Base-by-base conservation (phyloP, 1,139 yeast genomes). In the Kodamaea sp. region DNA sequence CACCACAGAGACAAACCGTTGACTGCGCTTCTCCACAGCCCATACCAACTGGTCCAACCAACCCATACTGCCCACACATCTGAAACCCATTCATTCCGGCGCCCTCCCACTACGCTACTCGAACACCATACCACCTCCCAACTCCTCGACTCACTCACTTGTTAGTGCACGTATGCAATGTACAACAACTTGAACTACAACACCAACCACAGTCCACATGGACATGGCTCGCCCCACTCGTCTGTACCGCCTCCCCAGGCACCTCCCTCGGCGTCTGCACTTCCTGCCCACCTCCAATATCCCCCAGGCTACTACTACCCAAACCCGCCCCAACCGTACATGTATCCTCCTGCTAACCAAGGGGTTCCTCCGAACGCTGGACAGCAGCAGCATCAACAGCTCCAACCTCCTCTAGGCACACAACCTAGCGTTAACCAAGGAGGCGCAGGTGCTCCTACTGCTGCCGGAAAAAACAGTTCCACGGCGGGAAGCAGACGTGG, bases 401-500 rank as follows among this genome's bases (percentile, higher is more conserved):
- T 7, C 7, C 31, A 19, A 15, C 7, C 26, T 5, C 26, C 22
- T n/a, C 18, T 11, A 9, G 22, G 16, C 20, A 6, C 30, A 24
- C 15, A 10, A 11, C 22, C 32, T 15, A 10, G n/a, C 22, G n/a
- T 14, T 15, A 25, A 7, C 21, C 28, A 10, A 11, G 15, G 7
- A n/a, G 14, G 28, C 21, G 12, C 24, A 7, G 18, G 12, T 8
- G 11, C 10, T 12, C 11, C 28, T 8, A 24, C 14, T 11, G 11
- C 28, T 12, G 28, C n/a, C n/a, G n/a, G n/a, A n/a, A n/a, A n/a
- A n/a, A n/a, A 12, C 9, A 27, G 24, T 6, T 13, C 29, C 2
- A 16, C 28, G 8, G 20, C 28, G 7, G 28, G 24, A 8, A 27
- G 24, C 24, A 27, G 22, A 27, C 63, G 92, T 38, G 96, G 97